A percentile compares a stretch with the other conserved stretches of the same genome.
phyloP scores from a whole-genome alignment of 2,329 filamentous ascomycete species.

The Fusarium burgessii region DNA sequence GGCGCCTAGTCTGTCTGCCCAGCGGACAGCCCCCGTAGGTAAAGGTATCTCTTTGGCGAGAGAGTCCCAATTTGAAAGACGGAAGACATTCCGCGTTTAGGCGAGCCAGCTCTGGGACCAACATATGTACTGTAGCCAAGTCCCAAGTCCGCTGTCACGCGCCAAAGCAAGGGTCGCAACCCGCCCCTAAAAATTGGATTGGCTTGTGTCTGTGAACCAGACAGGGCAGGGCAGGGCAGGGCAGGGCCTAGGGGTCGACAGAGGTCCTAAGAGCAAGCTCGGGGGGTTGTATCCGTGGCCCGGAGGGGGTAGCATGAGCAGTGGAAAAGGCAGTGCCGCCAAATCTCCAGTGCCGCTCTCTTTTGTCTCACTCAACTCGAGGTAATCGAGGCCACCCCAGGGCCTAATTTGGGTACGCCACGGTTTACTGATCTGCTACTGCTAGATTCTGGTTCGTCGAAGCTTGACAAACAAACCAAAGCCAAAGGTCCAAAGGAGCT shows the following conservation, averaged over 20 bases:
- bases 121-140: constrained; percentile 4
- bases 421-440: constrained; percentile 33
- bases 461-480: constrained; percentile 22
- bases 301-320: constrained; percentile 8
- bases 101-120: constrained; percentile 39
- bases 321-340: constrained; percentile 11
- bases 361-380: constrained; percentile 1
- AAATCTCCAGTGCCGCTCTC: constrained; percentile 31
- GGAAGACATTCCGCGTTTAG: constrained; percentile 46
- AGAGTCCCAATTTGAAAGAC: constrained; percentile 3
- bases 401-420: constrained; percentile 38
- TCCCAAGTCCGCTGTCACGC: constrained; percentile 39
- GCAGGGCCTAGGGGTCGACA: constrained; percentile 16
- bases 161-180: constrained; percentile 39
- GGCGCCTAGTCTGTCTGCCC: constrained; percentile 8
- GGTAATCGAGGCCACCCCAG: constrained; percentile 44
- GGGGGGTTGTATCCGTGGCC: constrained; percentile 19
- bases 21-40: not conserved
- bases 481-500: constrained; percentile 35
- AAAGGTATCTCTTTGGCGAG: constrained; percentile 9
- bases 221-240: constrained; percentile 30
- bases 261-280: constrained; percentile 8
- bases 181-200: constrained; percentile 23
- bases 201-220: constrained; percentile 15
- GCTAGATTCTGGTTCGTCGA: constrained; percentile 35